Evolutionary conservation across 257 asterid species (phyloP).

Genomic region (Oldenlandia corymbosa): DNA sequence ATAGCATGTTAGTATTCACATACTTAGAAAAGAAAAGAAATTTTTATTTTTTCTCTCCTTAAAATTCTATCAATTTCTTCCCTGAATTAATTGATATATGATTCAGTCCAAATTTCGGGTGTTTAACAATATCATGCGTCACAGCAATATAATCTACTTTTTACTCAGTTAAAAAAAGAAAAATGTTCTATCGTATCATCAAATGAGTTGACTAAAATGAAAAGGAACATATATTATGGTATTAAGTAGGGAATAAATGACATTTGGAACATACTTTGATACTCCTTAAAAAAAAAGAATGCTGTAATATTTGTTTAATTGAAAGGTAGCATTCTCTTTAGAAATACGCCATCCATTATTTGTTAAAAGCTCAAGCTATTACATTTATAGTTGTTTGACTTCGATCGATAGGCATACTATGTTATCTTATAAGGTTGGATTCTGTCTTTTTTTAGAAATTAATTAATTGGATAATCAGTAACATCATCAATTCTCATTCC

Average conservation of each 20-base stretch:
- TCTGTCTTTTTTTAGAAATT: background rate
- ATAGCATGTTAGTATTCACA: too few species aligned
- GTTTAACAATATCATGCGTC: too few species aligned
- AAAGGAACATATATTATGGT: background rate
- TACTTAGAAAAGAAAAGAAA: too few species aligned
- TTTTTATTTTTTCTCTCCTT: too few species aligned
- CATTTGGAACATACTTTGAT: background rate
- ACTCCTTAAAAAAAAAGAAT: background rate
- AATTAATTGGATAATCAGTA: background rate
- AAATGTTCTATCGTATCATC: constrained; percentile 1
- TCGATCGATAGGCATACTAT: constrained; percentile 1
- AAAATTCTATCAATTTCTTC: too few species aligned
- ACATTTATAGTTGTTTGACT: background rate
- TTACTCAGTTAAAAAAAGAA: too few species aligned
- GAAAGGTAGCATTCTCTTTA: background rate
- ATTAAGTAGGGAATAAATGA: background rate
- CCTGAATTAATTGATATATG: too few species aligned
- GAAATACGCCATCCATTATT: constrained; percentile 11
- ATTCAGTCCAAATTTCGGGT: too few species aligned
- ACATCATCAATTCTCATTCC: background rate
- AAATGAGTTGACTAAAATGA: constrained; percentile 13
- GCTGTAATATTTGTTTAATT: background rate
- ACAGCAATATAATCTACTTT: too few species aligned
- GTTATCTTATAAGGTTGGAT: constrained; percentile 14
- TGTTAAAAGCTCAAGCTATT: background rate